These are phyloP conservation scores for Colletotrichum simmondsii DNA, from an alignment of 2,329 filamentous ascomycete species.

Conservation along the genomic window DNA sequence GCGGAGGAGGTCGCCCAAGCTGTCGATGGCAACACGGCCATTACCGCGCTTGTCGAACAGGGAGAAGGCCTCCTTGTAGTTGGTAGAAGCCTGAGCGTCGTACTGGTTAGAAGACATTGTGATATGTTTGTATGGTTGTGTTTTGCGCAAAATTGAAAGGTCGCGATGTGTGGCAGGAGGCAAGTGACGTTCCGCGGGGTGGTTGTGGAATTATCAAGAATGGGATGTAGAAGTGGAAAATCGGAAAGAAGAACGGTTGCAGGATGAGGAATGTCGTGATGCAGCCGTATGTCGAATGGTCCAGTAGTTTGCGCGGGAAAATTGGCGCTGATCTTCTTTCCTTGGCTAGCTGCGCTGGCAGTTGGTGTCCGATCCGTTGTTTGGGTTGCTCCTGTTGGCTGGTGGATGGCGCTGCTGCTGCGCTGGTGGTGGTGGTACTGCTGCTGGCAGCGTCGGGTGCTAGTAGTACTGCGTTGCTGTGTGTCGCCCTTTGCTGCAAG, in stretches of 20 bases:
- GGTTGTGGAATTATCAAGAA: not conserved
- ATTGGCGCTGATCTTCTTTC: slow-evolving; percentile 12
- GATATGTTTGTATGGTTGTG: not conserved
- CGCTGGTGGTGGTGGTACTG: not conserved
- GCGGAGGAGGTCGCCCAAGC: slow-evolving; percentile 91
- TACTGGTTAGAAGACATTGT: slow-evolving; percentile 64
- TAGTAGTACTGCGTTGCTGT: not conserved
- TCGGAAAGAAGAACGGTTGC: not conserved
- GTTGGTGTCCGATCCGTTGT: slow-evolving; percentile 5
- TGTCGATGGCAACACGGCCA: slow-evolving; percentile 87
- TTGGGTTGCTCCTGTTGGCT: slow-evolving; percentile 34
- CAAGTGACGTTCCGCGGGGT: not conserved
- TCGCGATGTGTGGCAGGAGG: not conserved
- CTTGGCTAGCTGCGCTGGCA: not conserved
- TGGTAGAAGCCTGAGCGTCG: slow-evolving; percentile 79
- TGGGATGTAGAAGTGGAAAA: not conserved
- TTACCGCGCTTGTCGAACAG: slow-evolving; percentile 99
- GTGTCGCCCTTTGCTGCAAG: slow-evolving; percentile 14
- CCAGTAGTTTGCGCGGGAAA: not conserved
- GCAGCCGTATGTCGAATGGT: not conserved
- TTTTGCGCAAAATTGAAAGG: slow-evolving; percentile 1
- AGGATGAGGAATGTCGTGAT: slow-evolving; percentile 22
- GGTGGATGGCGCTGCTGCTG: slow-evolving; percentile 26
- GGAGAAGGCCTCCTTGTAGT: slow-evolving; percentile 99
- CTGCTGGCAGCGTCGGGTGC: not conserved